phyloP scores from a whole-genome alignment of 129 eudicot genomes.

The Ambrosia trifida region DNA sequence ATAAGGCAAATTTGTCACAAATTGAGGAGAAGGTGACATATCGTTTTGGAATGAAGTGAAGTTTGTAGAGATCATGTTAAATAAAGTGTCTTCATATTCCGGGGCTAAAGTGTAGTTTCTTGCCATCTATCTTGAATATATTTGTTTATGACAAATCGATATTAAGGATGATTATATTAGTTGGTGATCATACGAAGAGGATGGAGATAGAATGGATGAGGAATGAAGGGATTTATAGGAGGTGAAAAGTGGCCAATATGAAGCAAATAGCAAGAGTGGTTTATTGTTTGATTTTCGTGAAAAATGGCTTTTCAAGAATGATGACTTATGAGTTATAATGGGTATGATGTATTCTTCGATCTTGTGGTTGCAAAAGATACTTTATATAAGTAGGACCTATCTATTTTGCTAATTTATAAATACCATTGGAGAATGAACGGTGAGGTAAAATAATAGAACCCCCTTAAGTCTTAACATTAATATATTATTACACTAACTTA shows the following conservation, averaged over 20 bases:
- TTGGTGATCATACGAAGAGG: slow-evolving; percentile 30
- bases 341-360: slow-evolving; percentile 54
- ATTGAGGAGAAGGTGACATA: slow-evolving; percentile 36
- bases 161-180: slow-evolving; percentile 28
- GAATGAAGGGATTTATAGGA: slow-evolving; percentile 56
- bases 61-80: slow-evolving; percentile 39
- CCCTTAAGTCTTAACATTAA: neutral
- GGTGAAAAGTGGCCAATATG: slow-evolving; percentile 42
- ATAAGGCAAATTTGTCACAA: slow-evolving; percentile 35
- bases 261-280: slow-evolving; percentile 28
- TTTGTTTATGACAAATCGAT: neutral
- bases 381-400: slow-evolving; percentile 30
- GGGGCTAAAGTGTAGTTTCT: slow-evolving; percentile 44
- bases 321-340: slow-evolving; percentile 42
- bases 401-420: slow-evolving; percentile 25
- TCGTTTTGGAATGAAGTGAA: slow-evolving; percentile 42
- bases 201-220: slow-evolving; percentile 38
- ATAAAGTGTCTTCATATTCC: slow-evolving; percentile 40
- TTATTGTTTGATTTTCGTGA: slow-evolving; percentile 10
- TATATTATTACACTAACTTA: too few species aligned
- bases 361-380: slow-evolving; percentile 34
- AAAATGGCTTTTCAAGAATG: slow-evolving; percentile 29
- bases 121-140: slow-evolving; percentile 13
- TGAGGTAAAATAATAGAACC: neutral
- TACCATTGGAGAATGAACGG: neutral